A percentile compares a stretch with the other conserved stretches of the same genome.
Evolutionary conservation across 192 early-diverging fungal species (phyloP).

Genomic region (Entomortierella lignicola): DNA sequence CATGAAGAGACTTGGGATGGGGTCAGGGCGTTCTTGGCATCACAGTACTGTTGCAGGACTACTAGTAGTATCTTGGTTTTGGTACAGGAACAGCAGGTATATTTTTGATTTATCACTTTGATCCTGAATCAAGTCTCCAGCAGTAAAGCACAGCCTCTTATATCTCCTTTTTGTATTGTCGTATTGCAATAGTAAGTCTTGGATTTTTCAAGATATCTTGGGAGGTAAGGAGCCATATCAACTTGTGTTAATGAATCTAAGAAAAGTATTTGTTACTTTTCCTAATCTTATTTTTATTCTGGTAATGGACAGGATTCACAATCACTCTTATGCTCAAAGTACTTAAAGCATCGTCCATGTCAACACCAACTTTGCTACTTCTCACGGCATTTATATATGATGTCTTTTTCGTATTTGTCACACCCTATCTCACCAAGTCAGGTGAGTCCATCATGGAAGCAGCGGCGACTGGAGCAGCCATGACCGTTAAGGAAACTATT

Average conservation of each 20-base stretch:
- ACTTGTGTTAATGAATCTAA: neutral
- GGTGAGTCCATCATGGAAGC: constrained; percentile 58
- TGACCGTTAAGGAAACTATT: constrained; percentile 55
- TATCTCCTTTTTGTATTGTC: neutral
- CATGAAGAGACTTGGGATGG: constrained; percentile 19
- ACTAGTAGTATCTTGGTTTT: constrained; percentile 44
- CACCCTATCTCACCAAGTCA: constrained; percentile 49
- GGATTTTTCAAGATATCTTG: constrained; percentile 57
- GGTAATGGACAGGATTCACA: constrained; percentile 48
- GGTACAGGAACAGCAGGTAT: constrained; percentile 51
- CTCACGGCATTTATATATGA: constrained; percentile 53
- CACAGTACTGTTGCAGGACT: constrained; percentile 26
- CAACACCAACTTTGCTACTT: constrained; percentile 46
- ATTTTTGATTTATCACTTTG: no score
- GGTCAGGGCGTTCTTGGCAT: constrained; percentile 13
- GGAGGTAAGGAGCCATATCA: constrained; percentile 38
- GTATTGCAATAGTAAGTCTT: constrained; percentile 36
- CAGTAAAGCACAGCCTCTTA: no score
- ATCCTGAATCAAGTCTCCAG: no score
- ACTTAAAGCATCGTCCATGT: constrained; percentile 51
- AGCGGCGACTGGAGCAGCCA: constrained; percentile 53
- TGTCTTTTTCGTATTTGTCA: constrained; percentile 58
- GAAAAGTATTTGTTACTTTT: no score
- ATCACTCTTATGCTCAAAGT: constrained; percentile 51
- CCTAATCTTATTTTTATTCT: no score